A percentile compares a stretch with the other conserved stretches of the same genome.
Conservation (phyloP, 2,329 filamentous ascomycete species). For the Cercospora citrullina region DNA sequence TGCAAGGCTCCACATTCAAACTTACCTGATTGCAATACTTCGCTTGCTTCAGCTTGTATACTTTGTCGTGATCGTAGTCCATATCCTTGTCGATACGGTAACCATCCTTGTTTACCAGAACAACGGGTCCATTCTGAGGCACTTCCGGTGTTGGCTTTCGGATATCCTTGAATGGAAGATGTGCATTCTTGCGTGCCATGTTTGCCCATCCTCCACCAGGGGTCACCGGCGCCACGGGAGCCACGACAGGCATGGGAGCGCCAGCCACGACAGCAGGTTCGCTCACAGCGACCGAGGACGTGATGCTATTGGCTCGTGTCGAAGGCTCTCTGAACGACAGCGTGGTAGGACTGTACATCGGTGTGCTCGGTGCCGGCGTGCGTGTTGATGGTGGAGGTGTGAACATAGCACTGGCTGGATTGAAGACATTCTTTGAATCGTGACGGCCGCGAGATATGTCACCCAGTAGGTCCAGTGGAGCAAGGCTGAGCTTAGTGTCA, state of each 20-base stretch:
- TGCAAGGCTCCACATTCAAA: not conserved
- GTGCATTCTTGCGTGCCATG: slow-evolving; percentile 22
- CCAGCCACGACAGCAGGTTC: slow-evolving; percentile 16
- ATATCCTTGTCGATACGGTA: slow-evolving; percentile 59
- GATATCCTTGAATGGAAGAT: slow-evolving; percentile 27
- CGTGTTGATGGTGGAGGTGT: slow-evolving; percentile 26
- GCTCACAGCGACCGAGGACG: slow-evolving; percentile 26
- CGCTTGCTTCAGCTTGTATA: slow-evolving; percentile 61
- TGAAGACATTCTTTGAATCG: slow-evolving; percentile 36
- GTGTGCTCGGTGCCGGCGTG: slow-evolving; percentile 22
- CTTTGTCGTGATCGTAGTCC: slow-evolving; percentile 55
- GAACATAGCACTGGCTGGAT: slow-evolving; percentile 34
- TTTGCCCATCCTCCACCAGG: slow-evolving; percentile 25
- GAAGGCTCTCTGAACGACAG: slow-evolving; percentile 17
- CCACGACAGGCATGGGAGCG: not conserved
- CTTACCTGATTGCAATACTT: slow-evolving; percentile 60
- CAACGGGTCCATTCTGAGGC: slow-evolving; percentile 30
- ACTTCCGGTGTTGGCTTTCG: slow-evolving; percentile 17
- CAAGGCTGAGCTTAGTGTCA: slow-evolving; percentile 48
- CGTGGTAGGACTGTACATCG: slow-evolving; percentile 20
- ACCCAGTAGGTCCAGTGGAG: slow-evolving; percentile 30
- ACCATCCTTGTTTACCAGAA: slow-evolving; percentile 59
- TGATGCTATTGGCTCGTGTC: slow-evolving; percentile 26
- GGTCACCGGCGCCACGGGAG: slow-evolving; percentile 4
- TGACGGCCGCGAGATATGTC: slow-evolving; percentile 24